Percentiles rank a stretch among this genome's conserved stretches.
Evolutionary conservation across 768 basidiomycete genomes (phyloP).

Genomic region (Cytidiella melzeri): DNA sequence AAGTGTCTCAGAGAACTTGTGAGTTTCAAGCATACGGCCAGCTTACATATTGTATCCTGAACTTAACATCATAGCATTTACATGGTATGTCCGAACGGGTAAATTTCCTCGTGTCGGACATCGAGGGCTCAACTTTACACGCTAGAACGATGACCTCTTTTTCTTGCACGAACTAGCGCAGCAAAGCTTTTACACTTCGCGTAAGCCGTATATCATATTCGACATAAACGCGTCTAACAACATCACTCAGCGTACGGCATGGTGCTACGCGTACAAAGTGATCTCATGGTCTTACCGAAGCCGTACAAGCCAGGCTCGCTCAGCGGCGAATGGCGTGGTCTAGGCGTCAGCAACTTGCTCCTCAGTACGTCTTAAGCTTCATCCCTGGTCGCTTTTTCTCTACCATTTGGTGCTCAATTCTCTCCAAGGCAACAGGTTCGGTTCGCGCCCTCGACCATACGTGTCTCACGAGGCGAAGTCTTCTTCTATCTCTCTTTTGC

Average conservation of each 20-base stretch:
- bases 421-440: slow-evolving; percentile 30
- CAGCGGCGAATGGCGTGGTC: slow-evolving; percentile 33
- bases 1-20: slow-evolving; percentile 29
- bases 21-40: slow-evolving; percentile 9
- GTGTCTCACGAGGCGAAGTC: slow-evolving; percentile 34
- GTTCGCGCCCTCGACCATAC: slow-evolving; percentile 31
- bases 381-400: not conserved
- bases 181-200: slow-evolving; percentile 28
- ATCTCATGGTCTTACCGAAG: slow-evolving; percentile 25
- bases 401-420: too few relatives aligned
- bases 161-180: slow-evolving; percentile 23
- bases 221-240: not conserved
- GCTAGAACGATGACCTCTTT: slow-evolving; percentile 38
- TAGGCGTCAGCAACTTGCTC: slow-evolving; percentile 28
- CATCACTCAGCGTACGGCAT: slow-evolving; percentile 26
- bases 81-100: slow-evolving; percentile 1
- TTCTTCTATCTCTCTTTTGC: slow-evolving; percentile 27
- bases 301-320: slow-evolving; percentile 12
- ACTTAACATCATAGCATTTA: not conserved
- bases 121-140: not conserved
- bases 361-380: slow-evolving; percentile 24
- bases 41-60: not conserved
- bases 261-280: slow-evolving; percentile 32
- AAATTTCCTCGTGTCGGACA: not conserved
- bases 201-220: slow-evolving; percentile 7